A percentile compares a stretch with the other conserved stretches of the same genome.
Conservation (phyloP, 2,329 filamentous ascomycete species). For the Colletotrichum euphorbiae region DNA sequence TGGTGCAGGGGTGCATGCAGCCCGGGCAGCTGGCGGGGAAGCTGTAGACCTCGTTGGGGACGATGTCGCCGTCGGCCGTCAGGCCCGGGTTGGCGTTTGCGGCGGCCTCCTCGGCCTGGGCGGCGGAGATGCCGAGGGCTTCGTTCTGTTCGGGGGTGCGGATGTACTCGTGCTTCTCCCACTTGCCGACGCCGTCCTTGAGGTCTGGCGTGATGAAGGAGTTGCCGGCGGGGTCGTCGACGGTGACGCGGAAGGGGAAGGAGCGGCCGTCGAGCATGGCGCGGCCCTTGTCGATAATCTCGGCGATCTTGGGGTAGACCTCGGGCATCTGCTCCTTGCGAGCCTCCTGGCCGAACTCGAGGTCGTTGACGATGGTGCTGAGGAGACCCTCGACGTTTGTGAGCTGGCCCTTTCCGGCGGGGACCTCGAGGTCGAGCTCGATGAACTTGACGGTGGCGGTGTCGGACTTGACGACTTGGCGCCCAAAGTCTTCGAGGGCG, state of each 20-base stretch:
- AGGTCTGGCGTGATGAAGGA: conserved; percentile 94
- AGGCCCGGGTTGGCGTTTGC: conserved; percentile 61
- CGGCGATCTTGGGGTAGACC: conserved; percentile 80
- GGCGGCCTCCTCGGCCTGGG: conserved; percentile 64
- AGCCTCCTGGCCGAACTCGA: conserved; percentile 84
- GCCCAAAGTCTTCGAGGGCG: conserved; percentile 77
- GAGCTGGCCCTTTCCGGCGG: conserved; percentile 88
- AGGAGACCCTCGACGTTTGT: conserved; percentile 94
- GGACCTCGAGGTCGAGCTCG: conserved; percentile 93
- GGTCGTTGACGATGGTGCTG: conserved; percentile 79
- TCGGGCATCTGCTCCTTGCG: conserved; percentile 84
- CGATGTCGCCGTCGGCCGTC: conserved; percentile 77
- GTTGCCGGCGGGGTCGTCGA: conserved; percentile 95
- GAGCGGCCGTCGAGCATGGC: conserved; percentile 81
- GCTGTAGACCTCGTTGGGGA: conserved; percentile 91
- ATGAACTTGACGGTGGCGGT: conserved; percentile 87
- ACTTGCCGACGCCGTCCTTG: conserved; percentile 85
- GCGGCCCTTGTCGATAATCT: conserved; percentile 78
- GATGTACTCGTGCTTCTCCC: conserved; percentile 85
- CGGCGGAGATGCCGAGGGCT: conserved; percentile 79
- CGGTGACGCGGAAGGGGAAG: conserved; percentile 88
- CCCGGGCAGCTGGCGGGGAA: conserved; percentile 94
- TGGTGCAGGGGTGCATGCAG: conserved; percentile 85
- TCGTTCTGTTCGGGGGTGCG: conserved; percentile 89
- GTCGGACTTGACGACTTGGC: conserved; percentile 94